Percentiles rank a stretch among this genome's conserved stretches.
phyloP scores from a whole-genome alignment of 805 yeast genomes.

The Lachancea mirantina region DNA sequence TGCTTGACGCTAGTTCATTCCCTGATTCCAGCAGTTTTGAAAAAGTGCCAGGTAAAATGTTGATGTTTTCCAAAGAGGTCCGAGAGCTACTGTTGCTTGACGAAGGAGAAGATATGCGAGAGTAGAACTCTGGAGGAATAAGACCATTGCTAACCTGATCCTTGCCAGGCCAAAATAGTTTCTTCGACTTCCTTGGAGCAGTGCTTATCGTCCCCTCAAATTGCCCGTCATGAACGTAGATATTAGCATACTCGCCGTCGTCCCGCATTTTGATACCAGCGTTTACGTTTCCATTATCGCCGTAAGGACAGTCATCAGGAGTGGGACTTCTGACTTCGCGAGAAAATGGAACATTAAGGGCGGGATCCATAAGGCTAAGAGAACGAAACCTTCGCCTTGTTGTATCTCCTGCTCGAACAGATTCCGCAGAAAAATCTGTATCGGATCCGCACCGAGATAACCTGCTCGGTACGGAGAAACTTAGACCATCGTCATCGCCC shows the following conservation, averaged over 20 bases:
- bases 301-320: too few species aligned
- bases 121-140: slow-evolving; percentile 33
- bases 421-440: slow-evolving; percentile 8
- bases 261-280: too few species aligned
- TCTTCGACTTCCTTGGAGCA: slow-evolving; percentile 6
- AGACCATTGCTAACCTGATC: slow-evolving; percentile 18
- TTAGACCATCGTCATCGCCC: slow-evolving; percentile 33
- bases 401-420: slow-evolving; percentile 4
- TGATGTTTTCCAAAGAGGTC: slow-evolving; percentile 21
- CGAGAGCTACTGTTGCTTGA: slow-evolving; percentile 28
- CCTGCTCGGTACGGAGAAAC: slow-evolving; percentile 33
- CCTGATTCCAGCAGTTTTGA: slow-evolving; percentile 15
- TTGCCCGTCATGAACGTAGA: slow-evolving; percentile 31
- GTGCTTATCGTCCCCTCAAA: slow-evolving; percentile 8
- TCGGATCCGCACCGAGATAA: slow-evolving; percentile 25
- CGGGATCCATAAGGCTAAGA: slow-evolving; percentile 30
- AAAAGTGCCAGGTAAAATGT: slow-evolving; percentile 19
- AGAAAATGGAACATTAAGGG: slow-evolving; percentile 18
- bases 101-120: slow-evolving; percentile 29
- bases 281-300: too few species aligned
- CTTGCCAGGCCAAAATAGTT: too few species aligned
- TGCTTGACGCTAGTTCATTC: slow-evolving; percentile 7
- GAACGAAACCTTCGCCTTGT: slow-evolving; percentile 27
- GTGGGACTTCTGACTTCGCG: too few species aligned
- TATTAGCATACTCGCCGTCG: slow-evolving; percentile 26